phyloP scores from a whole-genome alignment of 2,329 filamentous ascomycete genomes.

The Mycogone perniciosa region DNA sequence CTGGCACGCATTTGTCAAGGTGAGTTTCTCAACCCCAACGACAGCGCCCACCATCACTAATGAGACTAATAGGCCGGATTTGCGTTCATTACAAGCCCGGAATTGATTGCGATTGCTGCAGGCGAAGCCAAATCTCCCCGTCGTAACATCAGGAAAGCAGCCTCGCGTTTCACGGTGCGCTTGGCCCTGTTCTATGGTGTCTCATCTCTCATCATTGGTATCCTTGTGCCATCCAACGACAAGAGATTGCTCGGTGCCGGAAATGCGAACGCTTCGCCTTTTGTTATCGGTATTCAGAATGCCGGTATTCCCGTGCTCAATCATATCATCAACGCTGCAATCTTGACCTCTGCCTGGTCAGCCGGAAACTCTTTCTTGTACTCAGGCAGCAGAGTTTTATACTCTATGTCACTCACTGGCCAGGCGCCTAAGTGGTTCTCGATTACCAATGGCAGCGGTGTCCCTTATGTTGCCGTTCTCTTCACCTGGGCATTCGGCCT shows the following conservation, averaged over 20 bases:
- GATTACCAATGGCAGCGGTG: conserved; percentile 53
- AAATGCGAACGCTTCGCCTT: conserved; percentile 53
- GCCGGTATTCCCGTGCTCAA: conserved; percentile 58
- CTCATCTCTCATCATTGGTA: conserved; percentile 54
- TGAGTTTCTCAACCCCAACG: not conserved
- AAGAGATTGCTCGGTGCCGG: conserved; percentile 51
- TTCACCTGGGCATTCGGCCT: conserved; percentile 54
- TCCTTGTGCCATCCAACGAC: conserved; percentile 61
- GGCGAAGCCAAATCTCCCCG: conserved; percentile 60
- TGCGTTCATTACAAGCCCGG: conserved; percentile 56
- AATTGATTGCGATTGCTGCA: conserved; percentile 57
- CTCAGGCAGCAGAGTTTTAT: conserved; percentile 62
- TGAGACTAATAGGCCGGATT: conserved; percentile 37
- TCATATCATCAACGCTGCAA: conserved; percentile 61
- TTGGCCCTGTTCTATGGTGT: conserved; percentile 59
- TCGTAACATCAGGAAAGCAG: conserved; percentile 60
- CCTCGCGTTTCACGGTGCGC: conserved; percentile 55
- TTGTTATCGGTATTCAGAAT: conserved; percentile 61
- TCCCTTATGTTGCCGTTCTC: conserved; percentile 51
- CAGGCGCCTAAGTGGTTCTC: conserved; percentile 59
- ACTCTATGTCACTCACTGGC: conserved; percentile 59
- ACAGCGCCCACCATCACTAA: not conserved
- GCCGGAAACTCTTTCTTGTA: conserved; percentile 58
- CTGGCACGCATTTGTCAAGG: conserved; percentile 49
- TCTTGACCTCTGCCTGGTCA: conserved; percentile 60